These are phyloP conservation scores for Spergularia azorica DNA, from an alignment of 179 eudicot genomes.

Conservation along the genomic window DNA sequence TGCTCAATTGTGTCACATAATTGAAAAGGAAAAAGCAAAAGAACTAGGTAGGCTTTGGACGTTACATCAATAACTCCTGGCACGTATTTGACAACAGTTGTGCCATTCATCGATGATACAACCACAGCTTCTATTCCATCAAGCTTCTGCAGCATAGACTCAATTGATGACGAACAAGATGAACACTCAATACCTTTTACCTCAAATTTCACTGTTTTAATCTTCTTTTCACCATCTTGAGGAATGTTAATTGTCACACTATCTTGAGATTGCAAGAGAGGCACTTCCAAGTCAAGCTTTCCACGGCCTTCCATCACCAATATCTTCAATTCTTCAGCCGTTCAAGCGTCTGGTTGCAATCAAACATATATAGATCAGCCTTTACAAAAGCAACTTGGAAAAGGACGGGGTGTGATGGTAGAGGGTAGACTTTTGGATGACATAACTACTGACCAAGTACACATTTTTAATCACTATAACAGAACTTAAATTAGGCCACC, in stretches of 20 bases:
- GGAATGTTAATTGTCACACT: constrained; percentile 39
- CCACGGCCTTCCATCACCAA: constrained; percentile 60
- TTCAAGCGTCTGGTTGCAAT: constrained; percentile 7
- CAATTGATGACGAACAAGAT: constrained; percentile 73
- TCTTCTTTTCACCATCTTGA: constrained; percentile 35
- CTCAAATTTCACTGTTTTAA: constrained; percentile 49
- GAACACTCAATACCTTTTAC: constrained; percentile 70
- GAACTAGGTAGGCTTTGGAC: neutral
- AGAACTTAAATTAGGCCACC: neutral
- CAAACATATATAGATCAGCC: neutral
- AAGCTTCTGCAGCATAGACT: constrained; percentile 59
- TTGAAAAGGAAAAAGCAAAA: neutral
- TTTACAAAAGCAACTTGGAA: neutral
- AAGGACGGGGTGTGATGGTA: neutral
- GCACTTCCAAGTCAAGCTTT: constrained; percentile 52
- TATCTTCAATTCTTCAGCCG: constrained; percentile 12
- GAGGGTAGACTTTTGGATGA: neutral
- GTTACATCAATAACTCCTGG: constrained; percentile 66
- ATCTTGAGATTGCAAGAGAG: constrained; percentile 54
- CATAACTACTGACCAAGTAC: constrained; percentile 1
- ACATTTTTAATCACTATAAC: neutral
- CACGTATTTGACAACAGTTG: constrained; percentile 63
- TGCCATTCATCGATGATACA: constrained; percentile 78
- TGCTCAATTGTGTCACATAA: neutral
- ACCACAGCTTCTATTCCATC: constrained; percentile 55